These are phyloP conservation scores for Talaromyces funiculosus DNA, from an alignment of 2,329 filamentous ascomycete genomes.

Conservation along the genomic window DNA sequence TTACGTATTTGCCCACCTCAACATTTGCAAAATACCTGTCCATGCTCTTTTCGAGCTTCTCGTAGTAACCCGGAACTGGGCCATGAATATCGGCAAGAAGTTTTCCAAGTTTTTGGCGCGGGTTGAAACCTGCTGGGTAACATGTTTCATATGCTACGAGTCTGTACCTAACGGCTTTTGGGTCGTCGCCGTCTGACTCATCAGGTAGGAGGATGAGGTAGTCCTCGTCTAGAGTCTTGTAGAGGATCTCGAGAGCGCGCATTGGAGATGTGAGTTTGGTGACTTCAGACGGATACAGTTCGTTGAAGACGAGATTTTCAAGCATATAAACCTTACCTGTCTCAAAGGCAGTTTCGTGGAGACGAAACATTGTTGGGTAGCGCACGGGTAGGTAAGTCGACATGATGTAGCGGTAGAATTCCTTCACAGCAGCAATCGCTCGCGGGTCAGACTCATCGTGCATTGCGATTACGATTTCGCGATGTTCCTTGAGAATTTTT, in stretches of 20 bases:
- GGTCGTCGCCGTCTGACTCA: constrained; percentile 9
- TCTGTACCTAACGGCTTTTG: constrained; percentile 39
- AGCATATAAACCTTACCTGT: constrained; percentile 26
- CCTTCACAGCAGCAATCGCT: constrained; percentile 46
- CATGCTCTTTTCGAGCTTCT: constrained; percentile 27
- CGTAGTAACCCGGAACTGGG: constrained; percentile 35
- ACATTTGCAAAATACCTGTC: constrained; percentile 26
- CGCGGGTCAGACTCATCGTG: constrained; percentile 33
- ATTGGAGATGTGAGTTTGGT: constrained; percentile 27
- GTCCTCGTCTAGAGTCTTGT: constrained; percentile 53
- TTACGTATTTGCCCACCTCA: constrained; percentile 36
- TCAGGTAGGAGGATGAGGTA: constrained; percentile 54
- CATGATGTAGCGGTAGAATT: constrained; percentile 54
- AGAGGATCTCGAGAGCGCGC: constrained; percentile 45
- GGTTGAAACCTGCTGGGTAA: constrained; percentile 56
- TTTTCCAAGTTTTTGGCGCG: constrained; percentile 49
- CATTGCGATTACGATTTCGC: constrained; percentile 36
- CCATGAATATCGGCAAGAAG: constrained; percentile 52
- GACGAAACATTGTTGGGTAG: constrained; percentile 50
- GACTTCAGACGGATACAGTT: constrained; percentile 35
- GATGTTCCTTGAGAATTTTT: constrained; percentile 42
- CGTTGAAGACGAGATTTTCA: constrained; percentile 44
- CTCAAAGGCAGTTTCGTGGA: constrained; percentile 26
- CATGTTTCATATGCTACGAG: constrained; percentile 53
- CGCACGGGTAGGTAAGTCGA: constrained; percentile 52